phyloP scores from a whole-genome alignment of 257 asterid species.

The Jacaranda mimosifolia region DNA sequence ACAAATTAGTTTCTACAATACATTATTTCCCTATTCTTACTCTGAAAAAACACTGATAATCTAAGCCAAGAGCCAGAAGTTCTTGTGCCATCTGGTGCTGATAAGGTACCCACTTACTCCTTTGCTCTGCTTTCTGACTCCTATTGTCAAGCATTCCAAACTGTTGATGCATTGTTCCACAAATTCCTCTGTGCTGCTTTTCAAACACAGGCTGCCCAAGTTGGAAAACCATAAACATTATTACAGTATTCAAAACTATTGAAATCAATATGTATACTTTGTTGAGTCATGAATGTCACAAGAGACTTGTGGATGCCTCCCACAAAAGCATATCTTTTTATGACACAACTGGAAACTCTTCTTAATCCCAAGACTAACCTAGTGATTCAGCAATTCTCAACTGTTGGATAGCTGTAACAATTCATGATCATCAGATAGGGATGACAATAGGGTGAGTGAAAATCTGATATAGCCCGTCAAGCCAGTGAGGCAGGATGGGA shows the following conservation, averaged over 20 bases:
- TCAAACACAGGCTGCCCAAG: slow-evolving; percentile 62
- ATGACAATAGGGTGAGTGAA: too few relatives aligned
- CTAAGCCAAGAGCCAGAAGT: slow-evolving; percentile 95
- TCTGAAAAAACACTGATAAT: neutral
- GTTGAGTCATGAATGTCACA: neutral
- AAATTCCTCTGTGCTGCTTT: slow-evolving; percentile 68
- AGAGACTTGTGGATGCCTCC: too few relatives aligned
- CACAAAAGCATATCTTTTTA: neutral
- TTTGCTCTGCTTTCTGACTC: slow-evolving; percentile 83
- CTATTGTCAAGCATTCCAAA: slow-evolving; percentile 87
- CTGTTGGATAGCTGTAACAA: neutral
- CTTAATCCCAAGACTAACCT: neutral
- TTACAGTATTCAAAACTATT: neutral
- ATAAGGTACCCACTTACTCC: slow-evolving; percentile 91
- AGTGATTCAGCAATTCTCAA: neutral
- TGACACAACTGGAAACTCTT: neutral
- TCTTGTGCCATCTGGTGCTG: slow-evolving; percentile 94
- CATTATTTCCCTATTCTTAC: neutral
- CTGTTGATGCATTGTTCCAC: slow-evolving; percentile 76
- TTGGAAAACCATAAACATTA: neutral
- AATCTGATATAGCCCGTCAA: too few relatives aligned
- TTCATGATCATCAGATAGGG: too few relatives aligned
- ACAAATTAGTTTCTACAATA: slow-evolving; percentile 29
- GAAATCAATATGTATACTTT: too few relatives aligned
- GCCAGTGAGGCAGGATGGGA: too few relatives aligned